phyloP scores from a whole-genome alignment of 73 alveolate genomes.

The Tetrahymena borealis region DNA sequence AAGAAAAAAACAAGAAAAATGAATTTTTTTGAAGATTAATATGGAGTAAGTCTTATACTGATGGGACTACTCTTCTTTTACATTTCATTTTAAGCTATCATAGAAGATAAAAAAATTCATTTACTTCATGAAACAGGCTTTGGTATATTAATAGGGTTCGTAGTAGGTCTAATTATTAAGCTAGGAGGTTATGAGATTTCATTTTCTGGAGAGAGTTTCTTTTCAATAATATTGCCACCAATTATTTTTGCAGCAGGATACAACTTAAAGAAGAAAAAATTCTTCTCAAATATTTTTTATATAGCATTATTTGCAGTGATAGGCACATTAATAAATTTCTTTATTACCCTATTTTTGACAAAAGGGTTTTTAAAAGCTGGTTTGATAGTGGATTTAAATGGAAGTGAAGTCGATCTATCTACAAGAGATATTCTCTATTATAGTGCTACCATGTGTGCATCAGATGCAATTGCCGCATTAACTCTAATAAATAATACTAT shows the following conservation, averaged over 20 bases:
- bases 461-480: constrained; percentile 91
- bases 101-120: constrained; percentile 16
- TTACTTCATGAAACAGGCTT: constrained; percentile 37
- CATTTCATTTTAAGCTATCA: constrained; percentile 7
- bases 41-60: neutral
- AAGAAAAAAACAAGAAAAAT: neutral
- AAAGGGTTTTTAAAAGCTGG: constrained; percentile 18
- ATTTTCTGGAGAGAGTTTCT: constrained; percentile 15
- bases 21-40: neutral
- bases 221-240: constrained; percentile 24
- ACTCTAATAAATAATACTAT: constrained; percentile 71
- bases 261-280: constrained; percentile 22
- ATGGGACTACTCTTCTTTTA: neutral
- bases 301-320: constrained; percentile 21
- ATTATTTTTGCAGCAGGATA: constrained; percentile 40
- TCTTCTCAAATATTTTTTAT: constrained; percentile 19
- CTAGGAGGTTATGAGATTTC: neutral
- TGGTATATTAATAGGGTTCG: constrained; percentile 30
- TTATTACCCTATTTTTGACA: constrained; percentile 13
- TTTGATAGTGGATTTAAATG: neutral
- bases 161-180: constrained; percentile 9
- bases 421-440: constrained; percentile 42
- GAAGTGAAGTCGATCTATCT: constrained; percentile 13
- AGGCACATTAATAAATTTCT: constrained; percentile 12
- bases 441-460: constrained; percentile 84